Base-by-base conservation (phyloP, 1,284 basidiomycete species). In the Coriolopsis trogii region DNA sequence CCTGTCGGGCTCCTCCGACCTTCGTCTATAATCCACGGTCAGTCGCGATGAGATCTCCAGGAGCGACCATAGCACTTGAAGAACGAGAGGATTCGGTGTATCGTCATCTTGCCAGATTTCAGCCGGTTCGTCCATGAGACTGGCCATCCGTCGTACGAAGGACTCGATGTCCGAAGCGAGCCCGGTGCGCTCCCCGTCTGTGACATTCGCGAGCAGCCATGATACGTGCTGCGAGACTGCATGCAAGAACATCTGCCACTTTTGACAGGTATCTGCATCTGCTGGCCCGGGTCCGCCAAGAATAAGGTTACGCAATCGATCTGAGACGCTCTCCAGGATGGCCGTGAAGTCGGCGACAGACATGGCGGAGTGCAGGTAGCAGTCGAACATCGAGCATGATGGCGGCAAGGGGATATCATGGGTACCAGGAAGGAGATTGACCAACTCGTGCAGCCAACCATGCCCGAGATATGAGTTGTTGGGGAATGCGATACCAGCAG, bases 371-470 rank as follows among this genome's bases (percentile, higher is more conserved):
- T 58, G 44, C 9, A 65, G 39, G 12, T 58, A 43, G 28, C 63
- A 53, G 23, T 56, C 59, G 38, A 60, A 56, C 34, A 59, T 47
- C 1, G 53, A 43, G 46, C 57, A 53, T 7, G 57, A 51, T 3
- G 37, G 46, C 5, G 57, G 57, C 0, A 39, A 21, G 12, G 49
- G 49, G 18, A 44, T 23, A 9, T 49, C 51, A 7, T 51, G 48
- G 4, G 39, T 38, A 3, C 41, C 51, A 8, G 51, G 60, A 41
- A 41, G 36, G 34, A 36, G 56, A 49, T 33, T 41, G 36, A 46
- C 47, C 15, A 90, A 71, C 24, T 84, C 79, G 48, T 77, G 67
- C 6, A 91, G 76, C 63, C 76, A 72, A 2, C 86, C 84, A 51
- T 73, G 78, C 20, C 76, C 77, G 23, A 84, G 73, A 58, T 81